Evolutionary conservation across 108 stramenopile genomes (phyloP).

Genomic region (Cyclostephanos tholiformis): DNA sequence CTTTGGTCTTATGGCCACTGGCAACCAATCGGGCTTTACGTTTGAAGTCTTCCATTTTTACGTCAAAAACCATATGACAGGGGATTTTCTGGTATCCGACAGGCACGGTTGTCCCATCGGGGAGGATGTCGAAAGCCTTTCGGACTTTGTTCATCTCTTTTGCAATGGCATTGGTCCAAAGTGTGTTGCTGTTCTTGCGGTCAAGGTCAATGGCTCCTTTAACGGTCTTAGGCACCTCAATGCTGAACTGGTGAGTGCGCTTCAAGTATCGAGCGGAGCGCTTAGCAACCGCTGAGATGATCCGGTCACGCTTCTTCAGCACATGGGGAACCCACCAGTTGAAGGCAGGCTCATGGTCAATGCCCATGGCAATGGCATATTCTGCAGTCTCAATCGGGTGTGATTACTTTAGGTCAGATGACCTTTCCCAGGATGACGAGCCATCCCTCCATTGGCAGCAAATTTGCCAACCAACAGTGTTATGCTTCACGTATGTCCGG

Average conservation of each 20-base stretch:
- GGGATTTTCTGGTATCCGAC: conserved; percentile 21
- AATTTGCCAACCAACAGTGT: background rate
- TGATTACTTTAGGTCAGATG: conserved; percentile 18
- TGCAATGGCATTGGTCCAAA: conserved; percentile 47
- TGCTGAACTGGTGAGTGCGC: conserved; percentile 28
- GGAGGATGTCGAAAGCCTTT: conserved; percentile 35
- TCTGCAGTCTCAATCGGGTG: conserved; percentile 20
- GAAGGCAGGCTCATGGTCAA: conserved; percentile 9
- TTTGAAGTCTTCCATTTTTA: no score
- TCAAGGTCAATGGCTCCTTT: conserved; percentile 51
- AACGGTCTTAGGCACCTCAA: conserved; percentile 27
- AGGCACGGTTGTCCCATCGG: conserved; percentile 21
- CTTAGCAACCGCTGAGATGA: no score
- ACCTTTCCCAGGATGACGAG: conserved; percentile 23
- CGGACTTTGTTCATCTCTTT: conserved; percentile 56
- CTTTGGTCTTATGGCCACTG: conserved; percentile 49
- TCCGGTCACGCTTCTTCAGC: conserved; percentile 10
- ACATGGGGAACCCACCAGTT: background rate
- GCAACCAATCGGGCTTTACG: conserved; percentile 29
- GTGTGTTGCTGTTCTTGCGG: conserved; percentile 32
- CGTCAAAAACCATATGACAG: no score
- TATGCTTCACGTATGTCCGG: conserved; percentile 32
- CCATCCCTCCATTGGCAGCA: conserved; percentile 50
- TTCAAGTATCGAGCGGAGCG: conserved; percentile 6
- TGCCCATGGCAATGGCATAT: conserved; percentile 15